Evolutionary conservation across 2,329 filamentous ascomycete genomes (phyloP).

Genomic region (Botryotinia convoluta): DNA sequence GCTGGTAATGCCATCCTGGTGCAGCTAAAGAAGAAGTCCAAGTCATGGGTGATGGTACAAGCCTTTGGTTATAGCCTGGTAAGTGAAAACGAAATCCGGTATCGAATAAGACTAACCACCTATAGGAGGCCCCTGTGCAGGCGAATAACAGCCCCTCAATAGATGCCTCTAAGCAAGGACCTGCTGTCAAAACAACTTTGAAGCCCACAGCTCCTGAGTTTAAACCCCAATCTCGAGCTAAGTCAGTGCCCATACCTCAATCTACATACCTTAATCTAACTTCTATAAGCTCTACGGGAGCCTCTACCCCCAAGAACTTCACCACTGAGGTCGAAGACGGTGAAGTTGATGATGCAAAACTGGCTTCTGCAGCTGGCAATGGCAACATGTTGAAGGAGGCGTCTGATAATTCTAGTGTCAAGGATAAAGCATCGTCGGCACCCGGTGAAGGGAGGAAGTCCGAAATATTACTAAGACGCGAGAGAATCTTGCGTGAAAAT

Average conservation of each 20-base stretch:
- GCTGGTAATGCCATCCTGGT: slow-evolving; percentile 70
- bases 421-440: slow-evolving; percentile 27
- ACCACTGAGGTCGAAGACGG: slow-evolving; percentile 64
- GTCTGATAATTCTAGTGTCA: slow-evolving; percentile 21
- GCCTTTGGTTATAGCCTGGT: slow-evolving; percentile 67
- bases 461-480: slow-evolving; percentile 33
- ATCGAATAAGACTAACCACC: slow-evolving; percentile 36
- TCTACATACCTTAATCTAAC: slow-evolving; percentile 37
- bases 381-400: slow-evolving; percentile 13
- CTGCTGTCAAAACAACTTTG: slow-evolving; percentile 44
- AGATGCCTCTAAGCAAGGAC: slow-evolving; percentile 16
- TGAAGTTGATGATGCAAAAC: slow-evolving; percentile 63
- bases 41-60: slow-evolving; percentile 71
- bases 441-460: slow-evolving; percentile 30
- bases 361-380: slow-evolving; percentile 11
- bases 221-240: slow-evolving; percentile 49
- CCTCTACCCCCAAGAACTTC: slow-evolving; percentile 34
- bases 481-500: slow-evolving; percentile 34
- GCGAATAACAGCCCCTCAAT: slow-evolving; percentile 20
- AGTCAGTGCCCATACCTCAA: slow-evolving; percentile 28
- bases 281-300: slow-evolving; percentile 34
- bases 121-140: slow-evolving; percentile 24
- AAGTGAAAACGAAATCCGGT: slow-evolving; percentile 35
- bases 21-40: slow-evolving; percentile 63
- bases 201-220: slow-evolving; percentile 63